These are phyloP conservation scores for Thuidium tamariscinum DNA, from an alignment of 225 moss, liverwort and hornwort genomes.

Conservation along the genomic window DNA sequence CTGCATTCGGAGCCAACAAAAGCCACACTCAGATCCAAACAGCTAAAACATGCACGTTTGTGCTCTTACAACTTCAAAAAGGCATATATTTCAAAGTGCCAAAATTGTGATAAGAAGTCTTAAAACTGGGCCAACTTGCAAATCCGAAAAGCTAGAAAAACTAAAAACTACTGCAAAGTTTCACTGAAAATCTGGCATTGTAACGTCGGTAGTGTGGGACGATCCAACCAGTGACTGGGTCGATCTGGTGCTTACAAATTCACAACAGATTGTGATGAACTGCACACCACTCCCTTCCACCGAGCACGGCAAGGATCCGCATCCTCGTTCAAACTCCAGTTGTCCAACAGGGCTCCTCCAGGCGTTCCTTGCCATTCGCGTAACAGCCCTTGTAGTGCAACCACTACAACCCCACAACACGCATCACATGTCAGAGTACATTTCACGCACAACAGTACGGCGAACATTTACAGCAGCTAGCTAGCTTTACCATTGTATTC, in stretches of 20 bases:
- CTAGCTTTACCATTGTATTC: not conserved
- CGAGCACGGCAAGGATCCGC: conserved; percentile 19
- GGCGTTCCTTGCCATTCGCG: conserved; percentile 1
- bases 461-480: not conserved
- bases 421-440: not conserved
- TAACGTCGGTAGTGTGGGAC: not conserved
- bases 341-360: not conserved
- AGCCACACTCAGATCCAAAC: not conserved
- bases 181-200: not conserved
- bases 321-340: conserved; percentile 19
- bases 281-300: conserved; percentile 14
- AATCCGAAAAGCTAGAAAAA: not conserved
- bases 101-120: not conserved
- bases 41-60: not conserved
- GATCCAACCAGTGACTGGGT: not conserved
- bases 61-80: not conserved
- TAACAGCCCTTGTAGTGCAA: conserved; percentile 3
- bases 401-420: not conserved
- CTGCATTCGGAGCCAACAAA: not conserved
- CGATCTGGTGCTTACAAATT: not conserved
- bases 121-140: not conserved
- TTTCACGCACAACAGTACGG: not conserved
- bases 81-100: not conserved
- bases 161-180: not conserved
- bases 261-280: not conserved